These are phyloP conservation scores for Pyrrhoderma lamaoense DNA, from an alignment of 1,284 basidiomycete species.

Conservation along the genomic window DNA sequence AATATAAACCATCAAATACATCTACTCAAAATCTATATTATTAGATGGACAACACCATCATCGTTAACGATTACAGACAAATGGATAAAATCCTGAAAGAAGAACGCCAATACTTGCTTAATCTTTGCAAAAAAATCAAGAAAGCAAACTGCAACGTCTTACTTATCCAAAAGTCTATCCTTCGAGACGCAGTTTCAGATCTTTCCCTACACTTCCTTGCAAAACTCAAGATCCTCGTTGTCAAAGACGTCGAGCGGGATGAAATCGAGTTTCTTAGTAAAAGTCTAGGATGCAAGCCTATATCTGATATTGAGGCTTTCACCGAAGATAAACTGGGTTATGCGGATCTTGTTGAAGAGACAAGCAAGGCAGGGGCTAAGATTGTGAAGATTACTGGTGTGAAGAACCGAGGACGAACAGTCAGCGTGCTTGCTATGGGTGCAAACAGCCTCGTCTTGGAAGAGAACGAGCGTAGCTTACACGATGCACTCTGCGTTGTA, in stretches of 20 bases:
- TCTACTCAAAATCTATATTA: conserved; percentile 5
- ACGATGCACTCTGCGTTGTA: conserved; percentile 97
- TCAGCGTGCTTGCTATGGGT: conserved; percentile 94
- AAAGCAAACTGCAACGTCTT: conserved; percentile 99
- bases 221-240: conserved; percentile 93
- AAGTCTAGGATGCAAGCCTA: conserved; percentile 91
- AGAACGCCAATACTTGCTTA: conserved; percentile 95
- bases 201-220: conserved; percentile 98
- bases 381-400: conserved; percentile 94
- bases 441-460: conserved; percentile 92
- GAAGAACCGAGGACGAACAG: conserved; percentile 92
- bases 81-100: conserved; percentile 99
- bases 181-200: conserved; percentile 97
- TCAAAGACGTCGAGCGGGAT: conserved; percentile 98
- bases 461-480: conserved; percentile 94
- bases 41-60: conserved; percentile 99
- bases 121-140: conserved; percentile 99
- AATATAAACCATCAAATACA: neutral
- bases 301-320: conserved; percentile 97
- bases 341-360: conserved; percentile 94
- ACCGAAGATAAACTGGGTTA: conserved; percentile 98
- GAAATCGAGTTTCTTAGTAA: conserved; percentile 98
- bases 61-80: conserved; percentile 99
- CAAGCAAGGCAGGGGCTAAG: conserved; percentile 78
- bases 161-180: conserved; percentile 97